A percentile compares a stretch with the other conserved stretches of the same genome.
These are phyloP conservation scores for Colletotrichum australisinense DNA, from an alignment of 2,329 filamentous ascomycete species.

Conservation along the genomic window DNA sequence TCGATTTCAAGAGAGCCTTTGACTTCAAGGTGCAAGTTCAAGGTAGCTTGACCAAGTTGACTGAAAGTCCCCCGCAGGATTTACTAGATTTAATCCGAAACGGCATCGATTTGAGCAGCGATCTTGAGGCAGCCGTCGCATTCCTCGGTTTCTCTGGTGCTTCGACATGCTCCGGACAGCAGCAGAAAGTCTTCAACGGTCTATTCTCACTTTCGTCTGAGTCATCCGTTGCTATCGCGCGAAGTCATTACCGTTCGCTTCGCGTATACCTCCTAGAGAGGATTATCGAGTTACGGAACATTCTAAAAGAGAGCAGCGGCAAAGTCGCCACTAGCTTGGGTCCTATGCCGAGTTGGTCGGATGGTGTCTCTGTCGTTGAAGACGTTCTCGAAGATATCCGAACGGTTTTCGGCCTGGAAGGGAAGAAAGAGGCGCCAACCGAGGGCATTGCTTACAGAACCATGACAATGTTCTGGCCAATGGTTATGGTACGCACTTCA, in stretches of 20 bases:
- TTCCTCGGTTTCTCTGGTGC: conserved; percentile 5
- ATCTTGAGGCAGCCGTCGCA: background rate
- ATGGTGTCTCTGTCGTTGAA: background rate
- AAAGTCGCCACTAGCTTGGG: background rate
- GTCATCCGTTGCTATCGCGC: background rate
- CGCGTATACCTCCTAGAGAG: conserved; percentile 9
- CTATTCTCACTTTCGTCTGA: background rate
- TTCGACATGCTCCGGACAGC: background rate
- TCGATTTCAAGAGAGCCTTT: conserved; percentile 20
- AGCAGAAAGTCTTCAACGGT: conserved; percentile 15
- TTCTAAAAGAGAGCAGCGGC: background rate
- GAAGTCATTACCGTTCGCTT: conserved; percentile 17
- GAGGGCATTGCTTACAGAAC: conserved; percentile 23
- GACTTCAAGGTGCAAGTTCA: conserved; percentile 7
- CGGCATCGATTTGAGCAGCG: background rate
- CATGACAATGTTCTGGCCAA: conserved; percentile 32
- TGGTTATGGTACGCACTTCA: conserved; percentile 24
- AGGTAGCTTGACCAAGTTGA: background rate
- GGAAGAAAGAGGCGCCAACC: background rate
- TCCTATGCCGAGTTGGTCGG: conserved; percentile 1
- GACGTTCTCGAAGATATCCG: conserved; percentile 23
- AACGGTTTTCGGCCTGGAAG: conserved; percentile 18
- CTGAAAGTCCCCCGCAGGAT: background rate
- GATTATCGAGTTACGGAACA: background rate
- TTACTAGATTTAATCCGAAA: background rate